Evolutionary conservation across 495 filamentous ascomycete genomes (phyloP), one percentile per base, ranked within the genome.

Genomic region (Ramalina peruviana): DNA sequence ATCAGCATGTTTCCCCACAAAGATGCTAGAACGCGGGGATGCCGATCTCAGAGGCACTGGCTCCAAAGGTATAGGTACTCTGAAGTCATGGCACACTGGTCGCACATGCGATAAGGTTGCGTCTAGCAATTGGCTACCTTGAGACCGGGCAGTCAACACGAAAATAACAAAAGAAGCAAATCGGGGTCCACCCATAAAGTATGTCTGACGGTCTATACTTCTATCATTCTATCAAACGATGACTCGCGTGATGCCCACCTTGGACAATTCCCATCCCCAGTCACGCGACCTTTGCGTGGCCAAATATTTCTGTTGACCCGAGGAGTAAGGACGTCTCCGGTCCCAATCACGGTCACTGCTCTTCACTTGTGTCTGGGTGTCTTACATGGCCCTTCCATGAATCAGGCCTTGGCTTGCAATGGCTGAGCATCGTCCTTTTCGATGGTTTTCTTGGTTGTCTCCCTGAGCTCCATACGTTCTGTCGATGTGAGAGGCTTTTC

Each of bases 401-500:
- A 11, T 57, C 55, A 57, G 43, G 54, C 51, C 41, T 56, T 58
- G 9, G 33, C 46, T 44, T 53, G 51, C 36, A 56, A 36, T 40
- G 40, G 50, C 39, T 60, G 53, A 11, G 53, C 54, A 30, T 56
- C 60, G 40, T 50, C 54, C 41, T 50, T 57, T 26, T 48, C 42
- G 57, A 54, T 55, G 37, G 48, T 57, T 43, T 54, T 59, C 50
- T 54, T 51, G 1, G 53, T 53, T 1, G 45, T 54, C 36, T 47
- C 54, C 30, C 40, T 54, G 17, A 73, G 53, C 47, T 74, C 58
- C 45, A 60, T 49, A 54, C 65, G 62, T 57, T 74, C 72, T 27
- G 65, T 64, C 41, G 55, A 55, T 23, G 64, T 65, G 40, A 73
- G 57, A 16, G 73, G 70, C 43, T 65, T 73, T 50, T 69, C 64